Conservation (phyloP, 140 eudicot genomes). For the Erigeron philadelphicus region DNA sequence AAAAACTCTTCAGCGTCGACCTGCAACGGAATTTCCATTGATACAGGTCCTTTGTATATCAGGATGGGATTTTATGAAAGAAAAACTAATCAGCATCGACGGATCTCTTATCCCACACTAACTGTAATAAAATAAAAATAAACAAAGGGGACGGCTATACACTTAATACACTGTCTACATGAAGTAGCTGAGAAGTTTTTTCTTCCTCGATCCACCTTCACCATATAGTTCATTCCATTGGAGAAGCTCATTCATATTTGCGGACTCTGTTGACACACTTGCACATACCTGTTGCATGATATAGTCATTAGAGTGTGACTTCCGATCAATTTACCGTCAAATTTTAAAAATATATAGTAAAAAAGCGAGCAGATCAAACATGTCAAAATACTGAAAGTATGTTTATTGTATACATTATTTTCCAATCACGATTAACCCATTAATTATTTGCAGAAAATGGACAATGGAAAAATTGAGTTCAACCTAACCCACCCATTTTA, state of each 20-base stretch:
- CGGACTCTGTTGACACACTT: conserved; percentile 86
- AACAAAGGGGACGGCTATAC: conserved; percentile 37
- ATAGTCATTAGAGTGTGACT: too few relatives aligned
- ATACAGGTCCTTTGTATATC: conserved; percentile 36
- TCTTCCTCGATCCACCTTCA: conserved; percentile 98
- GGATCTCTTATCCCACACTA: conserved; percentile 28
- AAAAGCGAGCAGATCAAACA: too few relatives aligned
- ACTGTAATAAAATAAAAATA: conserved; percentile 5
- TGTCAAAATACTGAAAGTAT: too few relatives aligned
- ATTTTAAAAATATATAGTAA: too few relatives aligned
- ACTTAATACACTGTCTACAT: conserved; percentile 54
- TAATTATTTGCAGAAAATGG: too few relatives aligned
- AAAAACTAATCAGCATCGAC: conserved; percentile 20
- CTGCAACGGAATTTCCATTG: conserved; percentile 40
- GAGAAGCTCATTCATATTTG: conserved; percentile 78
- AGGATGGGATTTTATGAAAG: conserved; percentile 27
- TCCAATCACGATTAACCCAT: too few relatives aligned
- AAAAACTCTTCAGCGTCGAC: conserved; percentile 29
- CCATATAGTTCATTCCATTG: conserved; percentile 96
- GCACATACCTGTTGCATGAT: conserved; percentile 66
- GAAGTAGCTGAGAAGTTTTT: conserved; percentile 77
- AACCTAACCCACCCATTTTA: too few relatives aligned
- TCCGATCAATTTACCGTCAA: too few relatives aligned
- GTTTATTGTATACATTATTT: too few relatives aligned
- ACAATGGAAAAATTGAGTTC: too few relatives aligned